A percentile compares a stretch with the other conserved stretches of the same genome.
These are phyloP conservation scores for Annulohypoxylon maeteangense DNA, from an alignment of 495 filamentous ascomycete genomes.

Conservation along the genomic window DNA sequence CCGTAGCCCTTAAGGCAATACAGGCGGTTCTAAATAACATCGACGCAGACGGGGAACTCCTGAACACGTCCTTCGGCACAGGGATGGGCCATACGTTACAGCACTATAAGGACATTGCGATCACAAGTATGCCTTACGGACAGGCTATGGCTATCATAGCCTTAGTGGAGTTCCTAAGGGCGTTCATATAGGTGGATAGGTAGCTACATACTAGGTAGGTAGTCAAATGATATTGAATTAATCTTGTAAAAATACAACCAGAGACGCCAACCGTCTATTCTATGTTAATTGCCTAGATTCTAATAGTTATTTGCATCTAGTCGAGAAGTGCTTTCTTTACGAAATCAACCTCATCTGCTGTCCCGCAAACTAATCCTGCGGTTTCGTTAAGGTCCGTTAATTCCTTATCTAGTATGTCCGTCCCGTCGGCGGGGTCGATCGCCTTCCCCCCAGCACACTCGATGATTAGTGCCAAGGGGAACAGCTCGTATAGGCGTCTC, in stretches of 20 bases:
- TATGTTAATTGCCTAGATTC: neutral
- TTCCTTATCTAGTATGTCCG: constrained; percentile 49
- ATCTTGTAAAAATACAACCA: neutral
- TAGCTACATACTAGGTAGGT: neutral
- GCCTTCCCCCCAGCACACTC: constrained; percentile 64
- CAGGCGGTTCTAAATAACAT: constrained; percentile 69
- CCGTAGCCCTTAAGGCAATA: constrained; percentile 67
- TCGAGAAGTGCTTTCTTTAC: constrained; percentile 40
- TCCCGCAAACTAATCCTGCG: constrained; percentile 62
- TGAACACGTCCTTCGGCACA: constrained; percentile 78
- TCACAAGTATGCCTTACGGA: constrained; percentile 81
- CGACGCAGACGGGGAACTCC: constrained; percentile 69
- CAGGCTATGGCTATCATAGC: constrained; percentile 83
- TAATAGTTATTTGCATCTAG: neutral
- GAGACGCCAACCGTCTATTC: neutral
- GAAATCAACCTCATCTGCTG: constrained; percentile 56
- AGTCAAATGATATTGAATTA: neutral
- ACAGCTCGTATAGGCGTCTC: constrained; percentile 61
- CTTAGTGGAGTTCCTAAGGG: constrained; percentile 71
- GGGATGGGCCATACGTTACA: constrained; percentile 73
- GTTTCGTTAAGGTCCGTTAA: constrained; percentile 56
- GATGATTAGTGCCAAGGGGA: constrained; percentile 61
- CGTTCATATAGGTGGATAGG: constrained; percentile 55
- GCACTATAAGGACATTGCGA: constrained; percentile 74
- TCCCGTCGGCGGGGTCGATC: constrained; percentile 54